Conservation (phyloP, 2,329 filamentous ascomycete genomes). For the Claviceps arundinis region DNA sequence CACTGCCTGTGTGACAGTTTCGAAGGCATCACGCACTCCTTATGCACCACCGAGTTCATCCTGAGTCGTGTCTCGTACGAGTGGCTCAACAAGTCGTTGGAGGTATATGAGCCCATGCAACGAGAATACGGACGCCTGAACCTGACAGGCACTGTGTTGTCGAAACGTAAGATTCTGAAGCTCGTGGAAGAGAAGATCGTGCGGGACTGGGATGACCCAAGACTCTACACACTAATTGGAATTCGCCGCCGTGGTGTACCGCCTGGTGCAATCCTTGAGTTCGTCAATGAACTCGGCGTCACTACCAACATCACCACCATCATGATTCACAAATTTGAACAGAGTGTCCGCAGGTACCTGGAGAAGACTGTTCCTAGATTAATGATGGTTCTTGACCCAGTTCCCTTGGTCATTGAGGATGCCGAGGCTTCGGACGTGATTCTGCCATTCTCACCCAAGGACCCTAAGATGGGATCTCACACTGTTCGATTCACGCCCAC, state of each 20-base stretch:
- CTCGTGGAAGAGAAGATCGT: slow-evolving; percentile 69
- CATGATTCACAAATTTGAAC: slow-evolving; percentile 70
- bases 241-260: slow-evolving; percentile 76
- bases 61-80: slow-evolving; percentile 79
- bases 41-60: slow-evolving; percentile 90
- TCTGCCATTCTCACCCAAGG: slow-evolving; percentile 73
- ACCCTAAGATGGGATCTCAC: slow-evolving; percentile 51
- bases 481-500: slow-evolving; percentile 55
- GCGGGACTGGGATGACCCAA: slow-evolving; percentile 80
- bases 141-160: slow-evolving; percentile 72
- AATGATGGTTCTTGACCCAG: slow-evolving; percentile 78
- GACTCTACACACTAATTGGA: slow-evolving; percentile 76
- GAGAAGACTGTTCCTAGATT: slow-evolving; percentile 79
- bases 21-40: slow-evolving; percentile 79
- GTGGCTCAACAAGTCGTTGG: slow-evolving; percentile 70
- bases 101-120: slow-evolving; percentile 87
- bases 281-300: slow-evolving; percentile 83
- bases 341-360: slow-evolving; percentile 72
- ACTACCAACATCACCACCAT: slow-evolving; percentile 73
- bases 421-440: slow-evolving; percentile 49
- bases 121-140: slow-evolving; percentile 59
- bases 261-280: slow-evolving; percentile 76
- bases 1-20: slow-evolving; percentile 88
- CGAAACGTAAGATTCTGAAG: slow-evolving; percentile 71
- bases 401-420: slow-evolving; percentile 72